phyloP scores from a whole-genome alignment of 2,329 filamentous ascomycete genomes.

The Neopestalotiopsis rosae region DNA sequence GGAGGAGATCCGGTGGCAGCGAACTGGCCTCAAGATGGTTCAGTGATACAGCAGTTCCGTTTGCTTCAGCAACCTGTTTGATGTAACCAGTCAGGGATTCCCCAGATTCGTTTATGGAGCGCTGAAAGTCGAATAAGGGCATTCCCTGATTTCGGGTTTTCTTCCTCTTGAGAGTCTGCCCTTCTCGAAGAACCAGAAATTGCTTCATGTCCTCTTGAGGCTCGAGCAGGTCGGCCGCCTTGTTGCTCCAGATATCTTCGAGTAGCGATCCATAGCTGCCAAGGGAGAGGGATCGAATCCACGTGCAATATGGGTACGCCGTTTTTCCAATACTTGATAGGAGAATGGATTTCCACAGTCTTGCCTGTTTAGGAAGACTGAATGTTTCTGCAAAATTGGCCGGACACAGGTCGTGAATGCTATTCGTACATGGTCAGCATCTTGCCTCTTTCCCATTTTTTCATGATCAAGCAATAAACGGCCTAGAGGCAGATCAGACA shows the following conservation, averaged over 20 bases:
- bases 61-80: slow-evolving; percentile 40
- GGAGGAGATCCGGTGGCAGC: slow-evolving; percentile 56
- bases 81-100: slow-evolving; percentile 61
- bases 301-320: slow-evolving; percentile 71
- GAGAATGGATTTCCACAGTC: slow-evolving; percentile 72
- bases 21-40: slow-evolving; percentile 61
- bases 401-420: slow-evolving; percentile 52
- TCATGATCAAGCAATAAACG: too few relatives aligned
- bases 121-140: slow-evolving; percentile 38
- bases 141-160: slow-evolving; percentile 27
- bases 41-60: slow-evolving; percentile 55
- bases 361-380: slow-evolving; percentile 58
- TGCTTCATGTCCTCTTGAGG: slow-evolving; percentile 41
- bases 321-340: slow-evolving; percentile 68
- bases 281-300: slow-evolving; percentile 68
- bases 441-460: background rate
- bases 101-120: slow-evolving; percentile 54
- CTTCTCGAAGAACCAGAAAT: slow-evolving; percentile 34
- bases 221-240: slow-evolving; percentile 42
- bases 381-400: slow-evolving; percentile 48
- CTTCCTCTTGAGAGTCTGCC: background rate
- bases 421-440: slow-evolving; percentile 32
- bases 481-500: background rate
- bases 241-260: slow-evolving; percentile 48
- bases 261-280: slow-evolving; percentile 65